Conservation (phyloP, 306 rosid species). For the Cucumis melo region DNA sequence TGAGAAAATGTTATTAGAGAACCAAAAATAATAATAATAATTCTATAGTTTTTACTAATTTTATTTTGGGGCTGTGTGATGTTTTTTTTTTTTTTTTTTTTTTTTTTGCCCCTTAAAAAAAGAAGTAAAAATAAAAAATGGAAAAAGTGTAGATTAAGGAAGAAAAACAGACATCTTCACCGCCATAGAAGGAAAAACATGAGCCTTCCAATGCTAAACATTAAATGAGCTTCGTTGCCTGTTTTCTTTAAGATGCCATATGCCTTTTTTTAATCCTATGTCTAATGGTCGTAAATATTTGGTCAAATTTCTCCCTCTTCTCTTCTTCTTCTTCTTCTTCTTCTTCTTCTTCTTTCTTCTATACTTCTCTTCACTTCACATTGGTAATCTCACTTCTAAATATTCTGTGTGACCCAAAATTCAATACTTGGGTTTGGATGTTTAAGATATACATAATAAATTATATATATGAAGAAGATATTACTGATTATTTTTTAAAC, state of each 20-base stretch:
- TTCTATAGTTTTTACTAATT: background rate
- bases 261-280: background rate
- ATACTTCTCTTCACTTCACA: background rate
- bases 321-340: background rate
- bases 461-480: too few relatives aligned
- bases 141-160: slow-evolving; percentile 14
- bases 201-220: slow-evolving; percentile 42
- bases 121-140: background rate
- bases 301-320: background rate
- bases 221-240: slow-evolving; percentile 50
- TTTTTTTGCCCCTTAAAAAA: background rate
- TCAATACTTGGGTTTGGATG: background rate
- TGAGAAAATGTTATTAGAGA: background rate
- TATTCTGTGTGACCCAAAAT: background rate
- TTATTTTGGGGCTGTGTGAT: slow-evolving; percentile 22
- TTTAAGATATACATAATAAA: too few relatives aligned
- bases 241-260: slow-evolving; percentile 3
- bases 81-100: background rate
- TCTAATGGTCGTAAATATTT: background rate
- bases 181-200: slow-evolving; percentile 43
- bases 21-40: background rate
- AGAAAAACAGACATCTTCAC: slow-evolving; percentile 72
- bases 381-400: slow-evolving; percentile 4
- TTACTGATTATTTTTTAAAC: too few relatives aligned
- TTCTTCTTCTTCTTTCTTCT: background rate